Evolutionary conservation across 108 stramenopile genomes (phyloP).

Genomic region (Skeletonema grethae): DNA sequence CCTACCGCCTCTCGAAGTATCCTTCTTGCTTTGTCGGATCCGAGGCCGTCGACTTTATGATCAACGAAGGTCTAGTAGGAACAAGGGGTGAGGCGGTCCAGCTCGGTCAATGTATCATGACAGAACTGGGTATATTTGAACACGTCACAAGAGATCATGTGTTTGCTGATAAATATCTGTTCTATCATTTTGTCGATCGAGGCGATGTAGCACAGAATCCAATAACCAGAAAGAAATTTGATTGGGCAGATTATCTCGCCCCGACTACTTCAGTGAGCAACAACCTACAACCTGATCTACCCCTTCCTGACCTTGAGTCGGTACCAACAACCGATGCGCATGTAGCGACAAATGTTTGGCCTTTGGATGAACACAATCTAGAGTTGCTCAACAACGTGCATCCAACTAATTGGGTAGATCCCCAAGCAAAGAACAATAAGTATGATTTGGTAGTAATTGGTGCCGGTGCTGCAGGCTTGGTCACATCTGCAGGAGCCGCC

Average conservation of each 20-base stretch:
- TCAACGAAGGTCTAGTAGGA: constrained; percentile 28
- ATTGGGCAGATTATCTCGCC: constrained; percentile 59
- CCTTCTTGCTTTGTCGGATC: constrained; percentile 49
- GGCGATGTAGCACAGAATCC: constrained; percentile 49
- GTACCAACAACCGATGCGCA: constrained; percentile 54
- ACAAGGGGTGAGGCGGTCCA: constrained; percentile 54
- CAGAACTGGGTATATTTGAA: constrained; percentile 46
- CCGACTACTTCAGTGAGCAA: constrained; percentile 14
- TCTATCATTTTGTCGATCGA: constrained; percentile 65
- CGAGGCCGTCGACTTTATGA: constrained; percentile 57
- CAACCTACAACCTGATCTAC: constrained; percentile 43
- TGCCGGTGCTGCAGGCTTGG: constrained; percentile 78
- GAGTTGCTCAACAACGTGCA: constrained; percentile 70
- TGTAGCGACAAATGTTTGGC: constrained; percentile 62
- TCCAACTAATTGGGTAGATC: constrained; percentile 79
- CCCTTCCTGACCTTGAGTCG: constrained; percentile 43
- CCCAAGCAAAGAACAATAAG: constrained; percentile 35
- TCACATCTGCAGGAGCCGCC: constrained; percentile 72
- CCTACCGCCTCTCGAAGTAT: constrained; percentile 44
- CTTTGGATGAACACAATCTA: constrained; percentile 73
- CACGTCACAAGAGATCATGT: constrained; percentile 54
- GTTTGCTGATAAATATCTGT: constrained; percentile 53
- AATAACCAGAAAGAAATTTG: constrained; percentile 40
- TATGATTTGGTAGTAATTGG: constrained; percentile 88
- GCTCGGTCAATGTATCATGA: constrained; percentile 43